A percentile compares a stretch with the other conserved stretches of the same genome.
Conservation (phyloP, 257 asterid genomes). For the Euphrasia confusa region DNA sequence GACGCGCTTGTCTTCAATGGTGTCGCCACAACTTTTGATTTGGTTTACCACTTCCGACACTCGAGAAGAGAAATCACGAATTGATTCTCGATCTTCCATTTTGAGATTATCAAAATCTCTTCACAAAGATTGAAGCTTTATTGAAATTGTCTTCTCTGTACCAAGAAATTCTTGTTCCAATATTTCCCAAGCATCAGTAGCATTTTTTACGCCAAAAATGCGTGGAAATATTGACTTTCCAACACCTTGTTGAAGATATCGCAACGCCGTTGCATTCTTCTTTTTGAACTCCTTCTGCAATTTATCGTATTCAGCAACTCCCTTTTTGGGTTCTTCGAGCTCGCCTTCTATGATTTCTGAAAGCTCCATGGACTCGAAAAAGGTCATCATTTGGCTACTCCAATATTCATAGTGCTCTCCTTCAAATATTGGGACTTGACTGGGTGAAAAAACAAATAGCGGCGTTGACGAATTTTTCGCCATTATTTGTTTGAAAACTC, state of each 20-base stretch:
- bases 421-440: background rate
- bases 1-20: background rate
- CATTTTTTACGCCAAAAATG: background rate
- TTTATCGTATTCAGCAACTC: background rate
- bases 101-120: background rate
- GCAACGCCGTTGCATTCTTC: background rate
- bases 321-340: background rate
- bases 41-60: background rate
- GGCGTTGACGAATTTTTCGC: background rate
- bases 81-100: background rate
- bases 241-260: constrained; percentile 2
- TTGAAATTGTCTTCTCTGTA: background rate
- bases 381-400: constrained; percentile 15
- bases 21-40: background rate
- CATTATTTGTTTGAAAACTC: background rate
- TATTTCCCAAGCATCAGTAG: background rate
- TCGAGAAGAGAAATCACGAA: background rate
- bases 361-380: background rate
- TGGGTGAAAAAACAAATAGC: background rate
- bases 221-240: background rate
- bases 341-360: constrained; percentile 1
- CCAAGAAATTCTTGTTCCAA: background rate
- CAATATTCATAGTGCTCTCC: constrained; percentile 6
- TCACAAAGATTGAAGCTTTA: background rate
- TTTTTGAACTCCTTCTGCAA: background rate